Evolutionary conservation across 2,329 filamentous ascomycete species (phyloP).

Genomic region (Calonectria hongkongensis): DNA sequence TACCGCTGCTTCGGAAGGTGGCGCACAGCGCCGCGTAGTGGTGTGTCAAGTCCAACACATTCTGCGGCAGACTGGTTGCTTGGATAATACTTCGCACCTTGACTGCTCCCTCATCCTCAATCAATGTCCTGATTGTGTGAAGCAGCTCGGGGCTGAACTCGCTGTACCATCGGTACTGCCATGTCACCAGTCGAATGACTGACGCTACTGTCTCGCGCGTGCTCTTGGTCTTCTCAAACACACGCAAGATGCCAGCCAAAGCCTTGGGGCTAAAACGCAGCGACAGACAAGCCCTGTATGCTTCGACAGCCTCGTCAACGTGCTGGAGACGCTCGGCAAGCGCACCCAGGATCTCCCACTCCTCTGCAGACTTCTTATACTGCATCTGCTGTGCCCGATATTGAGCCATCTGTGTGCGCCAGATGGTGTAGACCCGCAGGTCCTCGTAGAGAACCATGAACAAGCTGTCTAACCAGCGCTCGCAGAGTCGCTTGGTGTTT

Average conservation of each 20-base stretch:
- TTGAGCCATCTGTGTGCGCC: slow-evolving; percentile 98
- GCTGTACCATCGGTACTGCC: slow-evolving; percentile 99
- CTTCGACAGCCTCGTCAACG: slow-evolving; percentile 91
- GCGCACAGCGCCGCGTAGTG: slow-evolving; percentile 97
- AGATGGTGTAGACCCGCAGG: slow-evolving; percentile 98
- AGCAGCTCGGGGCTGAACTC: slow-evolving; percentile 97
- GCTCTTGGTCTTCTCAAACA: slow-evolving; percentile 86
- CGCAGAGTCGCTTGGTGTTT: slow-evolving; percentile 97
- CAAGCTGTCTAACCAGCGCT: slow-evolving; percentile 97
- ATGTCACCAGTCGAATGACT: slow-evolving; percentile 94
- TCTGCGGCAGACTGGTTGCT: slow-evolving; percentile 93
- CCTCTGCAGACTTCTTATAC: slow-evolving; percentile 96
- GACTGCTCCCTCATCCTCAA: slow-evolving; percentile 97
- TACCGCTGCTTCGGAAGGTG: slow-evolving; percentile 95
- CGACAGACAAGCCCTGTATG: slow-evolving; percentile 90
- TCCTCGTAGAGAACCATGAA: slow-evolving; percentile 99
- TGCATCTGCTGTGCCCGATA: slow-evolving; percentile 94
- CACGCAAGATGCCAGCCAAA: slow-evolving; percentile 86
- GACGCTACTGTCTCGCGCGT: slow-evolving; percentile 87
- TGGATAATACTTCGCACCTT: slow-evolving; percentile 98
- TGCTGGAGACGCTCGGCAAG: slow-evolving; percentile 95
- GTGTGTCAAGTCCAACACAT: slow-evolving; percentile 94
- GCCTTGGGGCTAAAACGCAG: slow-evolving; percentile 96
- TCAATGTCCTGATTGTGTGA: slow-evolving; percentile 90
- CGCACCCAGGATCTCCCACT: slow-evolving; percentile 98